These are phyloP conservation scores for Fusarium tanahbumbuense DNA, from an alignment of 2,329 filamentous ascomycete genomes.

Conservation along the genomic window DNA sequence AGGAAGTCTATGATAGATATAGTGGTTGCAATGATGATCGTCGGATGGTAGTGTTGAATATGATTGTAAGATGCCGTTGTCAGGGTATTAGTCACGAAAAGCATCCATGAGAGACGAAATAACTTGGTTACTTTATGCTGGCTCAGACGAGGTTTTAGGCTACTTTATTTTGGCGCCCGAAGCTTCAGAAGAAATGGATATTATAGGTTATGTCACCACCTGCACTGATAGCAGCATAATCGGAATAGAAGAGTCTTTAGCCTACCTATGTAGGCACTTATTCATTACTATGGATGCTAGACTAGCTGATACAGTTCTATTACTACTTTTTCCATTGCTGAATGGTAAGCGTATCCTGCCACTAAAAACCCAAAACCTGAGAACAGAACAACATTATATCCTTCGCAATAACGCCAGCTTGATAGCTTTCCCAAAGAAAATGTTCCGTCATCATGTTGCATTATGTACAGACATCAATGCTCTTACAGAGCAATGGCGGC, in stretches of 20 bases:
- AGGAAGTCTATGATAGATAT: no score
- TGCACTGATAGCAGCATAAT: no score
- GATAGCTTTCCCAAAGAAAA: neutral
- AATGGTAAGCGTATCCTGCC: constrained; percentile 16
- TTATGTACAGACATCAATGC: neutral
- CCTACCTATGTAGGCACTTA: constrained; percentile 4
- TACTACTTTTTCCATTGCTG: constrained; percentile 25
- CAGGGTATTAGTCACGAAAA: neutral
- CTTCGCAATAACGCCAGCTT: constrained; percentile 9
- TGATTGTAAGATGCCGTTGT: no score
- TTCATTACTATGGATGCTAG: constrained; percentile 4
- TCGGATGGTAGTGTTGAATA: no score
- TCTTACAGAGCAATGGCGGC: constrained; percentile 51
- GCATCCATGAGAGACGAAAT: neutral
- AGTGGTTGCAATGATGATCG: no score
- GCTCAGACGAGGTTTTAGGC: no score
- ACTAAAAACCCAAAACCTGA: constrained; percentile 1
- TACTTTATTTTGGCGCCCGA: no score
- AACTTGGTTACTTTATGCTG: neutral
- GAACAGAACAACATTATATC: constrained; percentile 17
- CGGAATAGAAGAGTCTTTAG: neutral
- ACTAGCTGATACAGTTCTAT: constrained; percentile 29
- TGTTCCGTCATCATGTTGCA: neutral
- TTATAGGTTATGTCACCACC: no score
- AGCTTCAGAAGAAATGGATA: no score